Evolutionary conservation across 2,329 filamentous ascomycete genomes (phyloP).

Genomic region (Xylariaceae sp.): DNA sequence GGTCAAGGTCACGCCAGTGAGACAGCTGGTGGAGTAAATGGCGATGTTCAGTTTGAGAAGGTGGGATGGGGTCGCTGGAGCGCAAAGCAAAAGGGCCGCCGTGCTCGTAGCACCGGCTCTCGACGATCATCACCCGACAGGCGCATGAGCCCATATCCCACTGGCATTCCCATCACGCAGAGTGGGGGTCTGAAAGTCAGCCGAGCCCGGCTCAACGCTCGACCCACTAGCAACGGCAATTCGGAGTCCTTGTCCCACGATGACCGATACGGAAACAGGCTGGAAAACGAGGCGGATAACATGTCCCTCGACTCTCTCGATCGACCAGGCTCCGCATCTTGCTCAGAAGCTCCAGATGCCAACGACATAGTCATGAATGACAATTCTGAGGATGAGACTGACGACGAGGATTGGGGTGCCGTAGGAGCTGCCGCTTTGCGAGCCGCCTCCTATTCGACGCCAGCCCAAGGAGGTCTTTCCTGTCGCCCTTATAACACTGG

Average conservation of each 20-base stretch:
- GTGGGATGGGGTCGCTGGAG: constrained; percentile 98
- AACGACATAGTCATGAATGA: constrained; percentile 66
- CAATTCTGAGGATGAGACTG: constrained; percentile 81
- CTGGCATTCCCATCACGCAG: constrained; percentile 57
- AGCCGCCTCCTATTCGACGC: constrained; percentile 59
- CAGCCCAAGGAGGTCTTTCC: constrained; percentile 44
- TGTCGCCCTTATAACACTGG: constrained; percentile 48
- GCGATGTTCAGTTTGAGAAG: constrained; percentile 85
- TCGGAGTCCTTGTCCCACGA: constrained; percentile 76
- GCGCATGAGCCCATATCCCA: constrained; percentile 42
- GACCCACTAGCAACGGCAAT: constrained; percentile 62
- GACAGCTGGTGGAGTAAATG: constrained; percentile 56
- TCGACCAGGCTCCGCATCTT: constrained; percentile 67
- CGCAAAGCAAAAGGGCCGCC: constrained; percentile 69
- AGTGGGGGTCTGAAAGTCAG: constrained; percentile 42
- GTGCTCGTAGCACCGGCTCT: constrained; percentile 43
- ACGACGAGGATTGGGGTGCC: constrained; percentile 93
- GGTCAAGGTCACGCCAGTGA: constrained; percentile 53
- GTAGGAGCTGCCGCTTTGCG: constrained; percentile 84
- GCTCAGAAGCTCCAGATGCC: constrained; percentile 66
- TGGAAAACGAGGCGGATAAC: constrained; percentile 86
- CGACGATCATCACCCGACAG: constrained; percentile 40
- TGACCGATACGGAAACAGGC: constrained; percentile 63
- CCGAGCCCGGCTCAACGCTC: constrained; percentile 48
- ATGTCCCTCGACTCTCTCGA: constrained; percentile 81